Evolutionary conservation across 352 stramenopile genomes (phyloP), one percentile per base, ranked within the genome.

Genomic region (Phytopythium ostracodes): DNA sequence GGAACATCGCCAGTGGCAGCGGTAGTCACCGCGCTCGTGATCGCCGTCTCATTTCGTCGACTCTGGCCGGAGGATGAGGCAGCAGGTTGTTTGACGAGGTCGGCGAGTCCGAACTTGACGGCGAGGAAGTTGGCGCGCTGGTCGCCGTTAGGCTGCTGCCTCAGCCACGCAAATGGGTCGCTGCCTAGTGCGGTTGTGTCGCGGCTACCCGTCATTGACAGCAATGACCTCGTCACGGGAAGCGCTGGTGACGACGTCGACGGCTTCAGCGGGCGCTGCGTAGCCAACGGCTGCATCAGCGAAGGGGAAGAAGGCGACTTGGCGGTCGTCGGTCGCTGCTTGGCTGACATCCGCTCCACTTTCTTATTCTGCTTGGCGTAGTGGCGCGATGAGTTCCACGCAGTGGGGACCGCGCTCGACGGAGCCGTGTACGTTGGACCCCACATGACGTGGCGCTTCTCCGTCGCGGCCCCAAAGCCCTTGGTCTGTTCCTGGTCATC

Each of bases 151-250:
- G 75, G 74, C 33, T 74, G 76, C 38, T 66, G 59, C 4, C 77
- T 63, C 3, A 89, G 56, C 81, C 81, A 91, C 22, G 79, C 81
- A 50, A 91, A 87, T 24, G 80, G 74, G 38, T 91, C 78, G 22
- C 68, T 40, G 2, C 62, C 57, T 2, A 56, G 46, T 69, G 56
- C 57, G 15, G 20, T 22, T 7, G 20, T 40, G 29, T 66, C 29
- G 6, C 36, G 31, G 46, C 22, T 47, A 22, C 42, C 35, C 35
- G 18, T 29, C 24, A 56, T 38, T 35, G 60, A 31, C 15, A 31
- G 53, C 38, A 52, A 31, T 46, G 29, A 29, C 20, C 29, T 51
- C 29, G 31, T n/a, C 12, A 36, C 36, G 22, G 56, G 51, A 60
- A 74, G 44, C 5, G 47, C 59, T 25, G 70, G 59, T 7, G 61